Base-by-base conservation (phyloP, 257 asterid species). In the Solanum chiquidenum region DNA sequence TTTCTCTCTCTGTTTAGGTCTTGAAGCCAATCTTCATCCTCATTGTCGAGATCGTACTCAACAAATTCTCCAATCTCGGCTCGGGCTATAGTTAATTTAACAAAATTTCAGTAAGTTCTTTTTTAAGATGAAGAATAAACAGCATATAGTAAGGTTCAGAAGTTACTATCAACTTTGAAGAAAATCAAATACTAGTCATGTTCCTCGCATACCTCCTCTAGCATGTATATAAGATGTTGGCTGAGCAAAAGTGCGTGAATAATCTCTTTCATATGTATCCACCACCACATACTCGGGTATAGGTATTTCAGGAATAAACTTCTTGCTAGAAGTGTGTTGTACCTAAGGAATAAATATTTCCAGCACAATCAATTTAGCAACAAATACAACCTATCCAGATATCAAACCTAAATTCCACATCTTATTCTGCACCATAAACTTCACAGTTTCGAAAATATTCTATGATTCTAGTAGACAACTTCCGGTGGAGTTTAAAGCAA, bases 11-110 rank as follows among this genome's bases (percentile, higher is more conserved):
- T 92, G 92, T 92, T 96, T 94, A 94, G 90, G 89, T 92, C 98
- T 52, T 90, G 92, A 89, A 96, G 98, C 99, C 99, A 97, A 90
- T 97, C 99, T 87, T 97, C 99, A 62, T 97, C 99, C 96, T 97
- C 99, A 88, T 97, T 96, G 90, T 97, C 99, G 46, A 97, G 99
- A 92, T 97, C 99, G 72, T 95, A 97, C 93, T 97, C 99, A 35
- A 97, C 91, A 92, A 97, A 97, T 86, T 97, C 99, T 90, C 99
- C 99, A 85, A 97, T 92, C 91, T 96, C 99, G 87, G 99, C 96
- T 72, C 99, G 98, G 83, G 95, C 99, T 97, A 94, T 71, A 93
- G 88, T 89, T 52, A 79, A 89, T 76, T 76, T 76, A 85, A 69
- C 80, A 49, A 88, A 87, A 73, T 80, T 33, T 80, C 31, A 74